A percentile compares a stretch with the other conserved stretches of the same genome.
phyloP scores from a whole-genome alignment of 140 eudicot genomes.

The Oenanthe javanica region DNA sequence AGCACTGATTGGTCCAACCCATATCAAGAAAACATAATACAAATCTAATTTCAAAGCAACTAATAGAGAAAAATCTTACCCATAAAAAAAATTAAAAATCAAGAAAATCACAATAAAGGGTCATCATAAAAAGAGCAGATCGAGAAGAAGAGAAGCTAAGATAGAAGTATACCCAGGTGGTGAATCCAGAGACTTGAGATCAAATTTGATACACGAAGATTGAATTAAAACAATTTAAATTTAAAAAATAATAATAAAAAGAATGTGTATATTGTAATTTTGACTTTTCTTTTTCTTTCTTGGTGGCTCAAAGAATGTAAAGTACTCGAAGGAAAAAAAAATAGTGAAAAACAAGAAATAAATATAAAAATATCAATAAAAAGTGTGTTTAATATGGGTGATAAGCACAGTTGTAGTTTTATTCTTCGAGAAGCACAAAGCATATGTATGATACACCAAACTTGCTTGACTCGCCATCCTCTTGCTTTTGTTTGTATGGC shows the following conservation, averaged over 20 bases:
- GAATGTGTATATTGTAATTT: not conserved
- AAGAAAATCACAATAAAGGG: not conserved
- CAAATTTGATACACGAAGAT: not conserved
- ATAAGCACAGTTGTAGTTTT: slow-evolving; percentile 1
- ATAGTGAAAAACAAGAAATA: not conserved
- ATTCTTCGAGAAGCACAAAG: slow-evolving; percentile 3
- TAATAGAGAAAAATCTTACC: not conserved
- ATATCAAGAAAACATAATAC: not conserved
- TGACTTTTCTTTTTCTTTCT: slow-evolving; percentile 3
- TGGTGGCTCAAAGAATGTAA: not conserved
- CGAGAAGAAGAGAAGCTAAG: slow-evolving; percentile 6
- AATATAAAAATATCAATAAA: not conserved
- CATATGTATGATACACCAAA: not conserved
- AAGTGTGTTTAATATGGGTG: not conserved
- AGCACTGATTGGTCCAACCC: not conserved
- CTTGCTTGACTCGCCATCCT: not conserved
- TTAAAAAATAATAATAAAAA: not conserved
- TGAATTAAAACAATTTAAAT: not conserved
- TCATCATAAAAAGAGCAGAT: not conserved
- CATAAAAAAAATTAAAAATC: not conserved
- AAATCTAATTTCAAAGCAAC: not conserved
- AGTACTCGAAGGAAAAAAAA: not conserved
- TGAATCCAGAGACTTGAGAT: not conserved
- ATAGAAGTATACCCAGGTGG: slow-evolving; percentile 8
- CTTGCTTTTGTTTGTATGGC: not conserved